phyloP scores from a whole-genome alignment of 306 rosid genomes.

The Luffa aegyptiaca region DNA sequence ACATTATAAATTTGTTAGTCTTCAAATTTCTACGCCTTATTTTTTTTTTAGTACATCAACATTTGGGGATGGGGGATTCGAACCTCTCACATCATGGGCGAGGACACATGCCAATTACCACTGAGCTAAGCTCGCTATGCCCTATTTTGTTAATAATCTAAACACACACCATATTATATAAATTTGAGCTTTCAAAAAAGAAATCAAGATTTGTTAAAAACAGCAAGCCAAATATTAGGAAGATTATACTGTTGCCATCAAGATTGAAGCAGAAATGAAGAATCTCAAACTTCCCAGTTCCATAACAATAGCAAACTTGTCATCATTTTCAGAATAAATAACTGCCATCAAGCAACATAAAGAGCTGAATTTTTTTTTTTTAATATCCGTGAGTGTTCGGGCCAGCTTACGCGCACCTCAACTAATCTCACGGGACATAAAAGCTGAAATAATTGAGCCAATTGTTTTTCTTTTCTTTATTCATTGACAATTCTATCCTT shows the following conservation, averaged over 20 bases:
- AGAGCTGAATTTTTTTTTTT: neutral
- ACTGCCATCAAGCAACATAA: neutral
- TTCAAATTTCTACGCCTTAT: neutral
- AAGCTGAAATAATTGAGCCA: neutral
- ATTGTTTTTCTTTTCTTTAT: neutral
- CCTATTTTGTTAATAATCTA: neutral
- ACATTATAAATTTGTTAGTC: too few relatives aligned
- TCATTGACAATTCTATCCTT: neutral
- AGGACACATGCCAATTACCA: too few relatives aligned
- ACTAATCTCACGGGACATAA: neutral
- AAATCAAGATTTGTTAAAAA: neutral
- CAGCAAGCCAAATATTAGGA: neutral
- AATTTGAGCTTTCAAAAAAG: neutral
- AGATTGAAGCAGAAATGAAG: neutral
- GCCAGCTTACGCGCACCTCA: too few relatives aligned
- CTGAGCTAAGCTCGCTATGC: too few relatives aligned
- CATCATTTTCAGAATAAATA: neutral
- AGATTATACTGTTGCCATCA: neutral
- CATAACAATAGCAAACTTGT: neutral
- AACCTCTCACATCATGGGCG: too few relatives aligned
- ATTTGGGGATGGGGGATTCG: too few relatives aligned
- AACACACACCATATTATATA: neutral
- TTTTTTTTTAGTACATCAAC: too few relatives aligned
- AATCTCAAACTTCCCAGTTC: neutral
- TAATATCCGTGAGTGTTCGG: too few relatives aligned